Conservation (phyloP, 2,329 filamentous ascomycete genomes). For the Aspergillus sp. region DNA sequence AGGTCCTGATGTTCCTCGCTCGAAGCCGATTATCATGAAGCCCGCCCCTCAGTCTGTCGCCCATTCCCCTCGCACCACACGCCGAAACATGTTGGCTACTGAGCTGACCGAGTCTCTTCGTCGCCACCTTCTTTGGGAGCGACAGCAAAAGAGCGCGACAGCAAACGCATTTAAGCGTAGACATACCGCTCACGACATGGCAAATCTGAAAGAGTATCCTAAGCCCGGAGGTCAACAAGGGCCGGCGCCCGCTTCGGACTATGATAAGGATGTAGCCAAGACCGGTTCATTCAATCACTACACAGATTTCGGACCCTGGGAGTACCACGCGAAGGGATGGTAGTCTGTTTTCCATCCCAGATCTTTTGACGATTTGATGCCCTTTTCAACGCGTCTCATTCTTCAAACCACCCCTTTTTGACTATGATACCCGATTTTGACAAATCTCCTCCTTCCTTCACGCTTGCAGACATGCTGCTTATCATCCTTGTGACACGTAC, state of each 20-base stretch:
- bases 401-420: conserved; percentile 17
- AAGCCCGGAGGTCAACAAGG: conserved; percentile 59
- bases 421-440: conserved; percentile 29
- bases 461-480: conserved; percentile 22
- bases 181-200: conserved; percentile 88
- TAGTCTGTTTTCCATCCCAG: conserved; percentile 45
- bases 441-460: conserved; percentile 22
- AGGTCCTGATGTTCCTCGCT: conserved; percentile 67
- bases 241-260: conserved; percentile 34
- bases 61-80: conserved; percentile 86
- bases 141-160: conserved; percentile 89
- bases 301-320: conserved; percentile 79
- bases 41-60: conserved; percentile 72
- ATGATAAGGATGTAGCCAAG: conserved; percentile 64
- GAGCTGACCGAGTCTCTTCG: conserved; percentile 93
- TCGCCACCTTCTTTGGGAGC: conserved; percentile 90
- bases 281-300: conserved; percentile 83
- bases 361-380: conserved; percentile 20
- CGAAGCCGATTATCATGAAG: conserved; percentile 80
- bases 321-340: conserved; percentile 87
- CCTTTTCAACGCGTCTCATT: background rate
- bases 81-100: conserved; percentile 92
- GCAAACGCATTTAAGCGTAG: conserved; percentile 87
- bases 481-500: conserved; percentile 39
- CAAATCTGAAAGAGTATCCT: conserved; percentile 82